Conservation (phyloP, 106 monocot genomes). For the Iris macrosiphon region DNA sequence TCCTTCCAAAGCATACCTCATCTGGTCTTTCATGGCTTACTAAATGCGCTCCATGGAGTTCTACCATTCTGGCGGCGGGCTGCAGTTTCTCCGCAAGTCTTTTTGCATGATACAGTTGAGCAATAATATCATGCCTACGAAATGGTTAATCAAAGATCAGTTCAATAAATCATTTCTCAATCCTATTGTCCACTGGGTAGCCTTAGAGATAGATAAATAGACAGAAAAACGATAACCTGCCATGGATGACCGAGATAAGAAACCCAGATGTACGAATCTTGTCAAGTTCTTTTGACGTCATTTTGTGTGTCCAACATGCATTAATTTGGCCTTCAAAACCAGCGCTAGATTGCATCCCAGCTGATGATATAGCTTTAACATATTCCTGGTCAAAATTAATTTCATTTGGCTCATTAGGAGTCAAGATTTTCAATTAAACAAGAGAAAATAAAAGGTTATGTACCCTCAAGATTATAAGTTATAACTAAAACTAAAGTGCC, state of each 20-base stretch:
- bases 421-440: not conserved
- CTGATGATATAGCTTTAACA: slow-evolving; percentile 77
- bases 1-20: slow-evolving; percentile 50
- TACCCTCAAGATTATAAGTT: too few species aligned
- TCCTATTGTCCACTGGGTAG: not conserved
- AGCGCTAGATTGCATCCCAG: slow-evolving; percentile 86
- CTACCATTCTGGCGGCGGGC: slow-evolving; percentile 87
- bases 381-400: slow-evolving; percentile 55
- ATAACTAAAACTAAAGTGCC: too few species aligned
- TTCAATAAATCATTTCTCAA: too few species aligned
- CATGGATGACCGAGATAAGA: slow-evolving; percentile 83
- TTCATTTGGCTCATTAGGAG: not conserved
- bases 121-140: slow-evolving; percentile 91
- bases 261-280: slow-evolving; percentile 70
- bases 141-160: slow-evolving; percentile 8
- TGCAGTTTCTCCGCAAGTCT: slow-evolving; percentile 67
- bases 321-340: slow-evolving; percentile 95
- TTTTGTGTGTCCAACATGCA: slow-evolving; percentile 92
- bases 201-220: not conserved
- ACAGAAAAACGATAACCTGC: slow-evolving; percentile 75
- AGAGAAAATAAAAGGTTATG: too few species aligned
- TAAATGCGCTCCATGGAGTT: slow-evolving; percentile 89
- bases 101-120: slow-evolving; percentile 74
- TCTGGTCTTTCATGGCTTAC: slow-evolving; percentile 97
- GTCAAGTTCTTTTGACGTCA: slow-evolving; percentile 77